Base-by-base conservation (phyloP, 2,329 filamentous ascomycete genomes). In the Verticillium nubilum region DNA sequence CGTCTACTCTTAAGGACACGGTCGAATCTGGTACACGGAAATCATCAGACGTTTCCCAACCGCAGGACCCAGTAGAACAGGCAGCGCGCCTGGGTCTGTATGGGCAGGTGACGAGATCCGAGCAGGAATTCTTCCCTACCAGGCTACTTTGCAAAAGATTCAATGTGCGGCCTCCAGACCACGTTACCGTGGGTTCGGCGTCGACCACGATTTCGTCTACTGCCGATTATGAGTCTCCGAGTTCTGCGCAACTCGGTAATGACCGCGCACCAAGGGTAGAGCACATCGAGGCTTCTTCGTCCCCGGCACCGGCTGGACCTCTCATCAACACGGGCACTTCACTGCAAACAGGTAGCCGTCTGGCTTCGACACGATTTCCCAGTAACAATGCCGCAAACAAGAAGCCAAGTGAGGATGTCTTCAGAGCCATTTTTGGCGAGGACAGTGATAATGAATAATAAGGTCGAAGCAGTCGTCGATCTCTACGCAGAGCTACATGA, bases 71-170 rank as follows among this genome's bases (percentile, higher is more conserved):
- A 0, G 91, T 92, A 12, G 89, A 93, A 69, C 88, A 91, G 66
- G 95, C 95, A 1, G 95, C 95, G 7, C 90, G 84, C 68, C 78
- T 97, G 70, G 92, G 92, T 60, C 97, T 98, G 92, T 97, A 93
- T 74, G 95, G 95, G 1, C 82, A 86, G 15, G 83, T 98, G 85
- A 99, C 95, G 3, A 82, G 95, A 62, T 86, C 81, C 25, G 79
- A 81, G 0, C 73, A 84, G 7, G 83, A 87, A 4, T 98, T 97
- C 73, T 88, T 87, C 66, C 95, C 95, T 1, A 88, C 89, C 1
- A 81, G 92, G 58, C 75, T 99, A 47, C 75, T 98, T n/a, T 98
- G 94, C 76, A 99, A 98, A 72, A 83, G 95, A 9, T 97, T 99
- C 75, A 92, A 92, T 66, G 89, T 98, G n/a, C 86, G 82, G 61